Evolutionary conservation across 2,329 filamentous ascomycete genomes (phyloP).

Genomic region (Claviceps cyperi): DNA sequence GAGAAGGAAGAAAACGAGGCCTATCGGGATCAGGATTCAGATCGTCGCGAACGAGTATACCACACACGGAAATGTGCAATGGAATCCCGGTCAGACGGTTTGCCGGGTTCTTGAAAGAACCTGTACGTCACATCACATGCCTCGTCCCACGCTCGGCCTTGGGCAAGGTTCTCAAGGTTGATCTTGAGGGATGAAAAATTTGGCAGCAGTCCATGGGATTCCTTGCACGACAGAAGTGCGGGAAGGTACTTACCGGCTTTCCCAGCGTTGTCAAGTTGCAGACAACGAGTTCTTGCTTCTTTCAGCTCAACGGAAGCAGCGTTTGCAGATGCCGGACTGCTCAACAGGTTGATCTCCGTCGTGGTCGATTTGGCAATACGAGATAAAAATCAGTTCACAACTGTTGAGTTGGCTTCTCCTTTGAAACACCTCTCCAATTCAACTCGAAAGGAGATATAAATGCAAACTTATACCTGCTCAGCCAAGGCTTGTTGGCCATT

Average conservation of each 20-base stretch:
- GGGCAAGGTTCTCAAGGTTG: not conserved
- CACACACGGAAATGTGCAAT: conserved; percentile 3
- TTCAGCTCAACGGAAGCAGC: not conserved
- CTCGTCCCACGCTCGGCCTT: not conserved
- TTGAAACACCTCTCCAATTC: too few relatives aligned
- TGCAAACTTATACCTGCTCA: conserved; percentile 26
- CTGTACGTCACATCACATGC: not conserved
- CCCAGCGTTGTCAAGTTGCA: not conserved
- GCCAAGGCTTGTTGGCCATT: conserved; percentile 12
- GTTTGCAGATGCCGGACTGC: not conserved
- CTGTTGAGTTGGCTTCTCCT: not conserved
- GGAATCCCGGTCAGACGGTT: not conserved
- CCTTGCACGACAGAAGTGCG: not conserved
- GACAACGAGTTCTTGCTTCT: not conserved
- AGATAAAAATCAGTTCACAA: not conserved
- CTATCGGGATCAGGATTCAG: conserved; percentile 7
- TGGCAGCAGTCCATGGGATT: not conserved
- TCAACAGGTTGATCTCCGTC: not conserved
- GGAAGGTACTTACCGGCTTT: conserved; percentile 1
- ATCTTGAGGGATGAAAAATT: not conserved
- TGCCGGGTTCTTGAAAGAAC: not conserved
- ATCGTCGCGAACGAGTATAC: conserved; percentile 9
- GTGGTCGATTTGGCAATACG: not conserved
- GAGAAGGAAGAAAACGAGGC: not conserved
- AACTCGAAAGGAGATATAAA: conserved; percentile 14